Evolutionary conservation across 345 rosid species (phyloP).

Genomic region (Trapa bicornis): DNA sequence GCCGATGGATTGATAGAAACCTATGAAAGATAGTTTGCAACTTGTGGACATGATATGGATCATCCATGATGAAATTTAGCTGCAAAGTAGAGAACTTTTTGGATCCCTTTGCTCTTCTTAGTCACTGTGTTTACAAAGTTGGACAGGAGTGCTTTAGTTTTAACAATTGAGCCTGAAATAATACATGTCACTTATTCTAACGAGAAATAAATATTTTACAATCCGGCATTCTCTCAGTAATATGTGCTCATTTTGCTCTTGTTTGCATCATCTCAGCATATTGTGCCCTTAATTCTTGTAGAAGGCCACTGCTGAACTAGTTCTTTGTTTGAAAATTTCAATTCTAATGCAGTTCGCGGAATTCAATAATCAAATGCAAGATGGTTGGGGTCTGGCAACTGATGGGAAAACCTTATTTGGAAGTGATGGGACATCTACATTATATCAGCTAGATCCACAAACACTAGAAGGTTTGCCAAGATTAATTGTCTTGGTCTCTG

Average conservation of each 20-base stretch:
- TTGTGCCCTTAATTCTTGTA: not conserved
- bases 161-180: not conserved
- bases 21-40: not conserved
- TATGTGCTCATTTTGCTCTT: not conserved
- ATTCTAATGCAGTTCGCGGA: conserved; percentile 35
- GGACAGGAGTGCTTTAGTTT: not conserved
- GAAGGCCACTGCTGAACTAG: not conserved
- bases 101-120: too few relatives aligned
- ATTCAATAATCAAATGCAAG: conserved; percentile 74
- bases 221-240: not conserved
- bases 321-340: not conserved
- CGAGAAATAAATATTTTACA: too few relatives aligned
- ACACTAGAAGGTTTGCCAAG: conserved; percentile 46
- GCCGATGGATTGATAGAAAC: not conserved
- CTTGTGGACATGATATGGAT: not conserved
- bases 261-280: not conserved
- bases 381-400: conserved; percentile 96
- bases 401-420: conserved; percentile 80
- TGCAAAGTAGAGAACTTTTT: not conserved
- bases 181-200: too few relatives aligned
- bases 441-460: conserved; percentile 62
- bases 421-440: conserved; percentile 78
- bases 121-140: too few relatives aligned
- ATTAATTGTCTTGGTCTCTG: not conserved
- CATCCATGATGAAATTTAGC: not conserved